Evolutionary conservation across 129 eudicot genomes (phyloP).

Genomic region (Helichrysum umbraculigerum): DNA sequence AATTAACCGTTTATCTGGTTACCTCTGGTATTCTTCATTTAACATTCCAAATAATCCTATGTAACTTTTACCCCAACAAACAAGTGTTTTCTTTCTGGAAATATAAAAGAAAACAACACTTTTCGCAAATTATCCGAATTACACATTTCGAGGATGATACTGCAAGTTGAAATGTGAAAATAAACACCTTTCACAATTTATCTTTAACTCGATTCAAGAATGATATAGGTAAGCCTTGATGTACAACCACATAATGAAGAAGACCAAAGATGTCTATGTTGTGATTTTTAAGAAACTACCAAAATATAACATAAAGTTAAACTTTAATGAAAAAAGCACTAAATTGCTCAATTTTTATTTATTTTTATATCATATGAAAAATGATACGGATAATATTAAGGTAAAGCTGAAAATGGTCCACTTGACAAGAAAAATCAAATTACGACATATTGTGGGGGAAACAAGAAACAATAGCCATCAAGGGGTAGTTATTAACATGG

Average conservation of each 20-base stretch:
- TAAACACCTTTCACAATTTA: not conserved
- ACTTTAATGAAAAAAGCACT: not conserved
- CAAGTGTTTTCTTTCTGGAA: not conserved
- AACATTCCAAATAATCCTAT: too few relatives aligned
- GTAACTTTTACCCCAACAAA: slow-evolving; percentile 6
- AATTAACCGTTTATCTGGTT: too few relatives aligned
- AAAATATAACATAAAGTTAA: not conserved
- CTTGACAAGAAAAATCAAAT: slow-evolving; percentile 23
- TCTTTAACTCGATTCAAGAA: too few relatives aligned
- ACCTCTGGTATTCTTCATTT: too few relatives aligned
- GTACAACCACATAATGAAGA: not conserved
- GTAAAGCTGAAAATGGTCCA: slow-evolving; percentile 21
- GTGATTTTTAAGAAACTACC: not conserved
- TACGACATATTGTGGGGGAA: slow-evolving; percentile 26
- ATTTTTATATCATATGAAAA: not conserved
- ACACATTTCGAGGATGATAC: not conserved
- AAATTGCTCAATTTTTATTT: not conserved
- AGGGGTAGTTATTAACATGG: slow-evolving; percentile 38
- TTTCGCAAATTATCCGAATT: too few relatives aligned
- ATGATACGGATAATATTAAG: slow-evolving; percentile 6
- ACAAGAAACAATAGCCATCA: slow-evolving; percentile 32
- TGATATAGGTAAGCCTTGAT: too few relatives aligned
- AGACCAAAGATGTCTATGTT: not conserved
- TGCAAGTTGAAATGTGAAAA: not conserved
- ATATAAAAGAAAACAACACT: too few relatives aligned